Evolutionary conservation across 768 basidiomycete genomes (phyloP).

Genomic region (Crassisporium funariophilum): DNA sequence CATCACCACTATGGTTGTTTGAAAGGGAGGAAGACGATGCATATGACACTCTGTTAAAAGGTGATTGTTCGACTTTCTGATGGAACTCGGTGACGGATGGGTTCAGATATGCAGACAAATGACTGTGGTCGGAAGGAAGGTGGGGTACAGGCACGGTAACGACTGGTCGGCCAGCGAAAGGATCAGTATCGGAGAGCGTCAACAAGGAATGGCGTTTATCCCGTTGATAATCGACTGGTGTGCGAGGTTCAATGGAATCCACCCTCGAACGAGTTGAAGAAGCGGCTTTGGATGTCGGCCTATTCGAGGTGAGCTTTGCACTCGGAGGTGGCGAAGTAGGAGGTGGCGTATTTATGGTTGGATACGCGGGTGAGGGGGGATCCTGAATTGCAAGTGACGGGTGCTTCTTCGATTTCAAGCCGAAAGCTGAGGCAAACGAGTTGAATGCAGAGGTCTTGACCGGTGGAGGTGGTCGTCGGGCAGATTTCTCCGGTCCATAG

Average conservation of each 20-base stretch:
- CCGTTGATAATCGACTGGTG: slow-evolving; percentile 51
- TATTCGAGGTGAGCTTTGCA: slow-evolving; percentile 23
- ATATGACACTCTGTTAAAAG: slow-evolving; percentile 52
- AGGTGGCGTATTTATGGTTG: slow-evolving; percentile 21
- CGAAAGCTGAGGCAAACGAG: slow-evolving; percentile 61
- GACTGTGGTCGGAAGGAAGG: slow-evolving; percentile 45
- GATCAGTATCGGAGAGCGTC: slow-evolving; percentile 65
- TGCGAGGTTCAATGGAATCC: slow-evolving; percentile 55
- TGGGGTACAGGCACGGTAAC: slow-evolving; percentile 34
- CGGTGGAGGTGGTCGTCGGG: slow-evolving; percentile 22
- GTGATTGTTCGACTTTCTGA: slow-evolving; percentile 39
- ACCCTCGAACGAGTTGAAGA: slow-evolving; percentile 58
- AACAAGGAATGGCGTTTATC: slow-evolving; percentile 53
- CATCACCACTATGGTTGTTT: slow-evolving; percentile 34
- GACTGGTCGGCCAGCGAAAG: slow-evolving; percentile 56
- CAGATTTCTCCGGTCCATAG: slow-evolving; percentile 31
- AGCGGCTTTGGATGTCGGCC: slow-evolving; percentile 55
- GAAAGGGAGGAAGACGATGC: slow-evolving; percentile 62
- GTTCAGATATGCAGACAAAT: slow-evolving; percentile 56
- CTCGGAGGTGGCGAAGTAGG: slow-evolving; percentile 16
- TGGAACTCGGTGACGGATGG: slow-evolving; percentile 48
- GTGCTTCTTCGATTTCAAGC: slow-evolving; percentile 64
- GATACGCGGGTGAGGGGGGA: slow-evolving; percentile 33
- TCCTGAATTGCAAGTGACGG: slow-evolving; percentile 55
- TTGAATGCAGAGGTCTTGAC: slow-evolving; percentile 46